These are phyloP conservation scores for Fragilariopsis cylindrus DNA, from an alignment of 108 stramenopile species.

Conservation along the genomic window DNA sequence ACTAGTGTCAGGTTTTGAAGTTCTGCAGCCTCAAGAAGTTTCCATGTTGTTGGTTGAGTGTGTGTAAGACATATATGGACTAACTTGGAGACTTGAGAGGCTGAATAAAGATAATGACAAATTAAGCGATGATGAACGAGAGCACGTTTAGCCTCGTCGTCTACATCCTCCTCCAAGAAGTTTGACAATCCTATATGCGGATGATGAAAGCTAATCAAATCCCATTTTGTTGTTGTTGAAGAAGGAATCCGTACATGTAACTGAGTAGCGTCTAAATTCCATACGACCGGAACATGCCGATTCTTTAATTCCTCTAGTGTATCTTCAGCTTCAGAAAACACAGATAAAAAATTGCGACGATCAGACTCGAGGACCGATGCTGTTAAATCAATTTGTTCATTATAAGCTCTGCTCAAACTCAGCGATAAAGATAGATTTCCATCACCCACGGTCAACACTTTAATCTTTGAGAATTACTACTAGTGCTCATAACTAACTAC, in stretches of 20 bases:
- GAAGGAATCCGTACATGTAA: constrained; percentile 30
- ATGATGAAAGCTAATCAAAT: constrained; percentile 70
- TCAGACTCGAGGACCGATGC: constrained; percentile 51
- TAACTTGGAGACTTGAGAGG: constrained; percentile 27
- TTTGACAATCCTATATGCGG: constrained; percentile 63
- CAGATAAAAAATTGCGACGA: constrained; percentile 22
- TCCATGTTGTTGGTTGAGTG: constrained; percentile 63
- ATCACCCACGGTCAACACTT: constrained; percentile 63
- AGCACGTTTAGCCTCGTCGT: constrained; percentile 41
- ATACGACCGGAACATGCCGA: constrained; percentile 39
- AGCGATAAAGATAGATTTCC: constrained; percentile 70
- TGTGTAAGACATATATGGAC: constrained; percentile 71
- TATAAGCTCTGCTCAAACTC: constrained; percentile 60
- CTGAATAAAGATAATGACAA: constrained; percentile 67
- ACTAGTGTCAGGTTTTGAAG: constrained; percentile 33
- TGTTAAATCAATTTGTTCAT: constrained; percentile 38
- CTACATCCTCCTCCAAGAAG: constrained; percentile 20
- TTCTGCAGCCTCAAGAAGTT: constrained; percentile 40
- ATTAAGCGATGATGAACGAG: constrained; percentile 48
- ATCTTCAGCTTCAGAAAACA: constrained; percentile 45
- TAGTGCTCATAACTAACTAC: too few species aligned
- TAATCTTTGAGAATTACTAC: background rate
- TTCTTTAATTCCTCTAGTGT: constrained; percentile 39
- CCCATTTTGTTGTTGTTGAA: constrained; percentile 32
- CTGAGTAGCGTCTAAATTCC: constrained; percentile 62